Evolutionary conservation across 2,329 filamentous ascomycete genomes (phyloP), one percentile per base, ranked within the genome.

Genomic region (Aaosphaeria arxii): DNA sequence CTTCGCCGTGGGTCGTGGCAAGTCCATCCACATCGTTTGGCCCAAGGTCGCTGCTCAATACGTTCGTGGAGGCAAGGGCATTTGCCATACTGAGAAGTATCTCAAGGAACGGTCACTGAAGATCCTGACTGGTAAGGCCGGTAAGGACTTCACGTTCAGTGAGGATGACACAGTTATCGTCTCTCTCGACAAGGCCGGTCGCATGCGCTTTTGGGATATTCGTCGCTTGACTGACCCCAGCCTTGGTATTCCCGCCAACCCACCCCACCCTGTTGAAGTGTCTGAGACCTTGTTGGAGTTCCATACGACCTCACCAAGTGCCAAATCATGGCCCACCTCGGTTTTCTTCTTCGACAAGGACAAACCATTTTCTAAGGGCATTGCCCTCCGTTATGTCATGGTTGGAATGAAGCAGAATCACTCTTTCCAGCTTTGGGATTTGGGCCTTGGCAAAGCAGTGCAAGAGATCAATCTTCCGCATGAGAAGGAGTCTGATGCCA

Each of bases 381-480:
- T 88, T 64, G 91, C 95, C 42, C 79, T 96, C 54, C 85, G 94
- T 52, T 99, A 99, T 75, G 87, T 99, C 76, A 86, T 99, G 67
- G 89, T 99, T 53, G 94, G 94, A 62, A 90, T 97, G 83, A 96
- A 97, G 77, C 94, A 99, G 72, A 99, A 99, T 72, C 94, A 99
- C 74, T 95, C 92, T 47, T 83, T 99, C 53, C 95, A 99, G 77
- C 83, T 99, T 40, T 99, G 94, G 95, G 94, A 99, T 76, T 85
- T 99, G 64, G 91, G 89, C 39, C 85, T 99, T 32, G 88, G 88
- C 57, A 96, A 96, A 74, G 89, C 91, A 30, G 94, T 99, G 35
- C 92, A 99, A 70, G 94, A 99, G 74, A 86, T 99, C 69, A 94
- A 96, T 69, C 84, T 99, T 48, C 94, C 94, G 1, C 92, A 99